A percentile compares a stretch with the other conserved stretches of the same genome.
Evolutionary conservation across 768 basidiomycete genomes (phyloP).

Genomic region (Fomitopsis serialis): DNA sequence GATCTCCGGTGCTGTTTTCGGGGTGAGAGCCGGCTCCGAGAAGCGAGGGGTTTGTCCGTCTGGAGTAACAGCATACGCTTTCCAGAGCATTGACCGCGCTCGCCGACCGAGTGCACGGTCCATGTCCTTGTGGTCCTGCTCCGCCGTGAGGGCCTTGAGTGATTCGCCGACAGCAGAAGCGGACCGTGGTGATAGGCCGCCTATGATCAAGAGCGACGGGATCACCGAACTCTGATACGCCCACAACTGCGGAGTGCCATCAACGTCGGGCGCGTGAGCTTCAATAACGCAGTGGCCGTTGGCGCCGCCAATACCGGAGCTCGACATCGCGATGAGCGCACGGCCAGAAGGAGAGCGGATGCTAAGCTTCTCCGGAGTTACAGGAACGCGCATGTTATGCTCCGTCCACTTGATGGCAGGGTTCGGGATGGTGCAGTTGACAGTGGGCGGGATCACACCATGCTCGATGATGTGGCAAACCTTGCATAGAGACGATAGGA

Average conservation of each 20-base stretch:
- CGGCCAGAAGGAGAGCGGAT: constrained; percentile 17
- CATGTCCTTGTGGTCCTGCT: background rate
- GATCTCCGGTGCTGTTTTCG: constrained; percentile 18
- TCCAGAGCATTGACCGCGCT: constrained; percentile 5
- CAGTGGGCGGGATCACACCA: constrained; percentile 35
- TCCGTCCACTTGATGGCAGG: constrained; percentile 35
- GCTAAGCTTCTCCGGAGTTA: constrained; percentile 21
- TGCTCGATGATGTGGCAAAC: constrained; percentile 34
- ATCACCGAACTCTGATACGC: background rate
- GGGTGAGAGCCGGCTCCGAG: background rate
- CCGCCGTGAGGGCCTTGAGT: background rate
- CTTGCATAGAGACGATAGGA: constrained; percentile 40
- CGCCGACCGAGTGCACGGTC: constrained; percentile 1
- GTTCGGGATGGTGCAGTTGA: constrained; percentile 31
- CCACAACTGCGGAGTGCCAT: background rate
- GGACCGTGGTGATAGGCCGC: constrained; percentile 9
- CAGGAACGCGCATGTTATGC: constrained; percentile 32
- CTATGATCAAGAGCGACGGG: constrained; percentile 4
- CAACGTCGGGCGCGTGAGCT: constrained; percentile 19
- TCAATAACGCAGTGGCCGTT: constrained; percentile 39
- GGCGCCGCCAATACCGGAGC: constrained; percentile 40
- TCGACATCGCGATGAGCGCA: constrained; percentile 33
- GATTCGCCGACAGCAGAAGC: background rate
- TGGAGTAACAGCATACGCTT: constrained; percentile 6
- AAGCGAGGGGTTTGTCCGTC: background rate